Conservation (phyloP, 2,329 filamentous ascomycete species). For the Apiospora phragmitis region DNA sequence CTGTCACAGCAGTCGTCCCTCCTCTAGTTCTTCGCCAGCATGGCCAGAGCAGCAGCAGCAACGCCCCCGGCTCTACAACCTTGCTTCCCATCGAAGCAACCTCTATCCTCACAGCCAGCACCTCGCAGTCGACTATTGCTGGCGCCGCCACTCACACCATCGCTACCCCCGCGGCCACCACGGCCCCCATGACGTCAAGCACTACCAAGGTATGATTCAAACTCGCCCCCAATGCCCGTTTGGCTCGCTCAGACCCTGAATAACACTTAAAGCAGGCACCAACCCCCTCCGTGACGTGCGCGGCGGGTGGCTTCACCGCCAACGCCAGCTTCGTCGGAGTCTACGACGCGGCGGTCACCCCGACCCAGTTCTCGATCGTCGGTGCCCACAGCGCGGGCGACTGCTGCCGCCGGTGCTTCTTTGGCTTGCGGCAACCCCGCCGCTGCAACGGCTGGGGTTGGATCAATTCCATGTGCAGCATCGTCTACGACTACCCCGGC, state of each 20-base stretch:
- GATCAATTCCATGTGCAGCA: background rate
- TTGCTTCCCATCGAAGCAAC: background rate
- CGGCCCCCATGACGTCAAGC: background rate
- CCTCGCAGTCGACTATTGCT: no score
- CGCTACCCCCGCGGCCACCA: background rate
- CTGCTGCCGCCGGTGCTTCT: background rate
- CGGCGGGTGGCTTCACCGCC: background rate
- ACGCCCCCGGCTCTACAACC: no score
- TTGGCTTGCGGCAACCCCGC: background rate
- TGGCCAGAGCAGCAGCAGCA: background rate
- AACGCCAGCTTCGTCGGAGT: background rate
- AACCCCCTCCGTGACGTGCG: background rate
- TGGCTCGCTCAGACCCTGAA: background rate
- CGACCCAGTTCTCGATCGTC: background rate
- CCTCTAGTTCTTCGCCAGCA: background rate
- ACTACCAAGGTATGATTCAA: background rate
- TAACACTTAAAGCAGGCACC: background rate
- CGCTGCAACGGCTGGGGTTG: background rate
- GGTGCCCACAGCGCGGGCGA: background rate
- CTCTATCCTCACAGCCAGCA: background rate
- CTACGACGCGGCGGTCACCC: background rate
- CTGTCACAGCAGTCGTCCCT: background rate
- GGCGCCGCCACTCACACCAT: no score
- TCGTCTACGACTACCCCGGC: conserved; percentile 7
- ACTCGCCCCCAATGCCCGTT: no score